Conservation (phyloP, 257 asterid genomes). For the Solanum infundibuliforme region DNA sequence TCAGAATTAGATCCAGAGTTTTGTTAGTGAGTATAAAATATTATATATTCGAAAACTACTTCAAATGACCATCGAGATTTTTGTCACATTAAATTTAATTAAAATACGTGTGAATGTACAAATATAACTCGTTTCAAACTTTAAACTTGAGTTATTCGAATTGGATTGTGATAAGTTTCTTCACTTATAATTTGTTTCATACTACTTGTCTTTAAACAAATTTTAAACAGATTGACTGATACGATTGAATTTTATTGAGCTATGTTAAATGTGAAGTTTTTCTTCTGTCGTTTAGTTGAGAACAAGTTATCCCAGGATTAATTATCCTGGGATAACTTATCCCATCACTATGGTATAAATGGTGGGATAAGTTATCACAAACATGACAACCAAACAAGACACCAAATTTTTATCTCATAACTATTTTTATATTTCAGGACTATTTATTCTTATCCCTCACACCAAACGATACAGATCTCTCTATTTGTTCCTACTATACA, state of each 20-base stretch:
- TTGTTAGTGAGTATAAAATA: background rate
- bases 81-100: background rate
- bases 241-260: background rate
- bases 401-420: too few species aligned
- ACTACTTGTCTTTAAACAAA: background rate
- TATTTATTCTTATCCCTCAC: too few species aligned
- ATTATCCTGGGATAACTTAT: rapidly evolving
- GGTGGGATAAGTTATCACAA: too few species aligned
- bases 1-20: background rate
- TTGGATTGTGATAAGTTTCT: background rate
- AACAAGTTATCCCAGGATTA: too few species aligned
- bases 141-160: background rate
- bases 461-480: background rate
- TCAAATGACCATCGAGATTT: background rate
- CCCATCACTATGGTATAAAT: too few species aligned
- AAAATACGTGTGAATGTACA: background rate
- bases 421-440: too few species aligned
- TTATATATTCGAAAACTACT: background rate
- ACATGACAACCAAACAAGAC: too few species aligned
- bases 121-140: background rate
- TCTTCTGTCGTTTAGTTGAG: too few species aligned
- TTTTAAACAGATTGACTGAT: background rate
- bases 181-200: background rate
- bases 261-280: background rate
- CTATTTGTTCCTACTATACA: background rate